A percentile compares a stretch with the other conserved stretches of the same genome.
phyloP scores from a whole-genome alignment of 108 stramenopile species.

The Stephanodiscus triporus region DNA sequence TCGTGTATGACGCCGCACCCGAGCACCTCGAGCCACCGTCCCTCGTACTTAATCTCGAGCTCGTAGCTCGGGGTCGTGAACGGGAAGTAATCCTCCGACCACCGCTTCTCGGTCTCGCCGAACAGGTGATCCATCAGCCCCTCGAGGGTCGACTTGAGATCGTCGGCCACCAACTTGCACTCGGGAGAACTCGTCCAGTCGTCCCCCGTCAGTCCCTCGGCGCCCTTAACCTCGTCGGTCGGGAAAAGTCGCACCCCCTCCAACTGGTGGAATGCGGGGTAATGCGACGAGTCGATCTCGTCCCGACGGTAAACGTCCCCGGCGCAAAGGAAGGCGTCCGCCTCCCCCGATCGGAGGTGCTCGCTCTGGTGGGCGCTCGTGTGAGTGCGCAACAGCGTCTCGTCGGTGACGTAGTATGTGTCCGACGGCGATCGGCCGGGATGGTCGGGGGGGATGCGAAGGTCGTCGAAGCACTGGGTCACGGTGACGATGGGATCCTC shows the following conservation, averaged over 20 bases:
- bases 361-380: slow-evolving; percentile 95
- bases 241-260: slow-evolving; percentile 84
- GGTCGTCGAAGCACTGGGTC: slow-evolving; percentile 74
- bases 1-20: slow-evolving; percentile 95
- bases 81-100: slow-evolving; percentile 91
- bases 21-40: slow-evolving; percentile 95
- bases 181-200: slow-evolving; percentile 41
- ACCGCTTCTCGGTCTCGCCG: slow-evolving; percentile 58
- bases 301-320: slow-evolving; percentile 96
- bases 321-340: slow-evolving; percentile 80
- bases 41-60: slow-evolving; percentile 92
- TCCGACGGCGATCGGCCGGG: slow-evolving; percentile 87
- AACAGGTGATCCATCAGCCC: slow-evolving; percentile 73
- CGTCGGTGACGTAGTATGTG: slow-evolving; percentile 89
- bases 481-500: slow-evolving; percentile 79
- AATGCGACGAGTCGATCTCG: slow-evolving; percentile 95
- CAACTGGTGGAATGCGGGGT: slow-evolving; percentile 97
- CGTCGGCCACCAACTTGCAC: slow-evolving; percentile 31
- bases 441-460: slow-evolving; percentile 88
- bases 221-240: slow-evolving; percentile 29
- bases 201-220: slow-evolving; percentile 29
- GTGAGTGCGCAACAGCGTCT: slow-evolving; percentile 88
- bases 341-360: slow-evolving; percentile 69
- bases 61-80: slow-evolving; percentile 95
- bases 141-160: slow-evolving; percentile 72